Evolutionary conservation across 371 early-diverging fungal species (phyloP), one percentile per base, ranked within the genome.

Genomic region (Mucor saturninus): DNA sequence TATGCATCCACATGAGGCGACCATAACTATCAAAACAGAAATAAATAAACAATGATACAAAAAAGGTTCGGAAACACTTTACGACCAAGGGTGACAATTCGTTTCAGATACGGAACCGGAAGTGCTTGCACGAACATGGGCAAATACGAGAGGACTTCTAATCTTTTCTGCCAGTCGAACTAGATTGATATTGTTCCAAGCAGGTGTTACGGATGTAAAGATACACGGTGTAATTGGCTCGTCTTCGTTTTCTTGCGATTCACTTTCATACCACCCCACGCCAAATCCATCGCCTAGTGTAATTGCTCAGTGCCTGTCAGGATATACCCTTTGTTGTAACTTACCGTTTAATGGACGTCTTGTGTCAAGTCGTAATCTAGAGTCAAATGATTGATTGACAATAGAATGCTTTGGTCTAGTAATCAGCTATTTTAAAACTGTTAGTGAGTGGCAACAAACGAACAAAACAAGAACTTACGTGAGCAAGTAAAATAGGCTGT

Each of bases 1-100:
- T 92, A 79, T 94, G 94, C 94, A 93, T 93, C 85, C 90, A 94
- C 93, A 94, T 92, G 21, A 94, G 76, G 45, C 85, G 81, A 29
- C 92, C 92, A 65, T 73, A 83, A 62, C 82, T 87, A 75, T 69
- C 55, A 2, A 37, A 31, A 26, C 15, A n/a, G 2, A 32, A 35
- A 43, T 10, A 51, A 30, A n/a, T 11, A 35, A 51, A 21, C 0
- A 46, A 46, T 21, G 26, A 46, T 21, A 8, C 46, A 43, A n/a
- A 38, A 51, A 11, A 10, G 13, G n/a, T 35, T 21, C 21, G 21
- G 9, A 14, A 40, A 11, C 21, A 74, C 80, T 68, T 46, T 80
- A 86, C 75, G 84, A 75, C 87, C 88, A 90, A 26, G 91, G 91
- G 62, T 90, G 91, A 63, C 94, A 94, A 64, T 94, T 94, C 29